phyloP scores from a whole-genome alignment of 441 rosid species.

The Lagerstroemia fauriei region DNA sequence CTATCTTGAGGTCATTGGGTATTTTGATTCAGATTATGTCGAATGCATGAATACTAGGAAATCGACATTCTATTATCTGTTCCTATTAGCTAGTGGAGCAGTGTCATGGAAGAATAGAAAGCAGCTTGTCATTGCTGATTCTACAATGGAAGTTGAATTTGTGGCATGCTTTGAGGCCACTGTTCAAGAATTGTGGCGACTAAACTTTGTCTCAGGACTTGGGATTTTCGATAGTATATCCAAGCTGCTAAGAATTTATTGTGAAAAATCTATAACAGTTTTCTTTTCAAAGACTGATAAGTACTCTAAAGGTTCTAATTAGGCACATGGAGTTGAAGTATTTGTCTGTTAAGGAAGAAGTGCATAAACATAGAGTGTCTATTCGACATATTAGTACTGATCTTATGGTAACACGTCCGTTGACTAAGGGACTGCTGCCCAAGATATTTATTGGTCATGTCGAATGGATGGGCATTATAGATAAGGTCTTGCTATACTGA shows the following conservation, averaged over 20 bases:
- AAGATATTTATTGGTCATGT: no score
- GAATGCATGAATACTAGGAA: background rate
- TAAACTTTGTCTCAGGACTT: constrained; percentile 4
- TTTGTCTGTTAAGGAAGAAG: background rate
- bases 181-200: background rate
- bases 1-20: constrained; percentile 5
- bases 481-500: no score
- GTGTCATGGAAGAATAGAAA: background rate
- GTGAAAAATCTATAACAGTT: background rate
- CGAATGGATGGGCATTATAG: no score
- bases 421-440: no score
- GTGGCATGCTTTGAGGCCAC: background rate
- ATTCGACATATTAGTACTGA: no score
- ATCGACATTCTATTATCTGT: background rate
- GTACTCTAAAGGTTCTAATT: background rate
- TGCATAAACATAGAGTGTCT: background rate
- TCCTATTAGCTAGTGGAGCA: background rate
- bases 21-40: background rate
- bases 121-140: background rate
- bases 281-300: no score
- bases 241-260: background rate
- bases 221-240: background rate
- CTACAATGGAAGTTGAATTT: background rate
- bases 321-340: background rate
- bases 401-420: no score